Base-by-base conservation (phyloP, 129 eudicot species). In the Lactuca sativa region DNA sequence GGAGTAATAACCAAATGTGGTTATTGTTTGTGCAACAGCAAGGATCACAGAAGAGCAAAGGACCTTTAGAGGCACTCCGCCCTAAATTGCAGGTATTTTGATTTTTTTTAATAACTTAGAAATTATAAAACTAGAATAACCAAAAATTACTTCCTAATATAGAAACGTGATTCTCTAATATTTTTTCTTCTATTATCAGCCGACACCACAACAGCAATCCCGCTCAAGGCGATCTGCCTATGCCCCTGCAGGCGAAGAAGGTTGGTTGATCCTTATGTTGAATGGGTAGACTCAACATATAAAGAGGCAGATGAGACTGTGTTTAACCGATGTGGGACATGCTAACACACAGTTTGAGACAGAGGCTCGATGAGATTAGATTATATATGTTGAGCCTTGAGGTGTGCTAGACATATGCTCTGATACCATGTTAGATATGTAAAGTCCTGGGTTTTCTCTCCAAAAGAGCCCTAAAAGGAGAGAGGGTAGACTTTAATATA, bases 1-100 rank as follows among this genome's bases (percentile, higher is more conserved):
- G 25, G 51, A 55, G 52, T 12, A 37, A 34, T 17, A 1, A 21
- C 54, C 25, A 31, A 38, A 48, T 5, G 33, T 52, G 64, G 34
- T 38, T 72, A 70, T 56, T 38, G 7, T 5, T 71, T 48, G 67
- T 69, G 68, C 62, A 61, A 71, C 79, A 85, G 88, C 92, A 85
- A 71, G 91, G 97, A 37, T 74, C 75, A 44, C 90, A 86, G 70
- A 92, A 92, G 79, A 71, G 78, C 83, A 89, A 89, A 84, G 89
- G 87, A 54, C 98, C 98, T 14, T 72, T 89, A 49, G 96, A 92
- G 84, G 95, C 89, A 7, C 98, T 92, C 62, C 96, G 96, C 66
- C 98, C 98, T 18, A 92, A 92, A 67, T 74, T 92, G 71, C 87
- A 92, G 96, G 98, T 91, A 70, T 31, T 66, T 41, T 2, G 49